Evolutionary conservation across 148 eudicot species (phyloP).

Genomic region (Heliosperma pusillum): DNA sequence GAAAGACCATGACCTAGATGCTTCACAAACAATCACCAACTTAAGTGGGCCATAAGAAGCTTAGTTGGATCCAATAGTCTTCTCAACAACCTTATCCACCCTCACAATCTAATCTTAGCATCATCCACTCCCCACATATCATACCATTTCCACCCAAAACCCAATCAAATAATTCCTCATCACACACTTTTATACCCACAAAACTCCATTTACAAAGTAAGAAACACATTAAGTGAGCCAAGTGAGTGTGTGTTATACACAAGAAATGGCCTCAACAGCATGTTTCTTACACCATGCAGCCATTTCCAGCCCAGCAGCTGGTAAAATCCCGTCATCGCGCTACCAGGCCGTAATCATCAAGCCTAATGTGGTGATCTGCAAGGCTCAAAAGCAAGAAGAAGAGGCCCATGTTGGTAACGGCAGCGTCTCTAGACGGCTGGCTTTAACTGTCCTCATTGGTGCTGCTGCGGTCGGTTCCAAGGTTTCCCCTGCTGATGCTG

Average conservation of each 20-base stretch:
- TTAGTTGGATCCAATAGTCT: conserved; percentile 41
- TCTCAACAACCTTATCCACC: conserved; percentile 47
- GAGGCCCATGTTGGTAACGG: conserved; percentile 9
- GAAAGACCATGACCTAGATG: background rate
- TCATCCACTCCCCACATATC: conserved; percentile 37
- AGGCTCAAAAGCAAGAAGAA: conserved; percentile 58
- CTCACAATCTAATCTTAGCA: conserved; percentile 44
- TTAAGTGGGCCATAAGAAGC: conserved; percentile 22
- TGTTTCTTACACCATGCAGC: conserved; percentile 86
- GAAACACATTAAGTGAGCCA: background rate
- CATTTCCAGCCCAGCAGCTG: conserved; percentile 42
- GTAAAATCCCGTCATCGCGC: conserved; percentile 33
- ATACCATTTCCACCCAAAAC: conserved; percentile 15
- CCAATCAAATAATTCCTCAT: conserved; percentile 11
- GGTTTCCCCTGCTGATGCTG: conserved; percentile 94
- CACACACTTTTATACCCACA: conserved; percentile 21
- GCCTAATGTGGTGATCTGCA: conserved; percentile 59
- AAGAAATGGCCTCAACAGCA: conserved; percentile 74
- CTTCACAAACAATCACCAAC: background rate
- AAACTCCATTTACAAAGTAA: background rate
- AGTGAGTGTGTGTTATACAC: background rate
- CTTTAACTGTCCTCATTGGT: conserved; percentile 75
- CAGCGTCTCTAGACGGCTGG: conserved; percentile 60
- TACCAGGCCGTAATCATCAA: conserved; percentile 27
- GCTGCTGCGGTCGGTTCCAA: conserved; percentile 84